These are phyloP conservation scores for Hibiscus mutabilis DNA, from an alignment of 345 rosid species.

Conservation along the genomic window DNA sequence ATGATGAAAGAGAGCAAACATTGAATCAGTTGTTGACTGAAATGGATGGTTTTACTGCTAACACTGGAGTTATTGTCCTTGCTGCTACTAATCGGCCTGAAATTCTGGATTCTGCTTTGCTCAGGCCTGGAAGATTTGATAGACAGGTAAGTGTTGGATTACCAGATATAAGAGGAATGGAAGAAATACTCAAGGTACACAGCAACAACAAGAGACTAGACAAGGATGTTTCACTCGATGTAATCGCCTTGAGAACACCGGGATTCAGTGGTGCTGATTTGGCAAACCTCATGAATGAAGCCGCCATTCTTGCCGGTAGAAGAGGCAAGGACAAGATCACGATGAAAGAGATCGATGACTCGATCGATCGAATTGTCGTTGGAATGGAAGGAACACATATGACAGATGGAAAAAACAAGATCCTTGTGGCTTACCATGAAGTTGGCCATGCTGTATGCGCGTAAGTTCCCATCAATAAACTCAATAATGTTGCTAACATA, in stretches of 20 bases:
- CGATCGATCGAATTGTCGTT: slow-evolving; percentile 59
- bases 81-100: slow-evolving; percentile 80
- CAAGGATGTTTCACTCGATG: slow-evolving; percentile 38
- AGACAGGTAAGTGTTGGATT: slow-evolving; percentile 60
- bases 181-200: slow-evolving; percentile 64
- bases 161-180: slow-evolving; percentile 69
- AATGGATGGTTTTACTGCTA: slow-evolving; percentile 66
- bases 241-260: slow-evolving; percentile 67
- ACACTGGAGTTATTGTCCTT: slow-evolving; percentile 62
- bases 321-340: slow-evolving; percentile 57
- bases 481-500: not conserved
- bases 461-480: slow-evolving; percentile 25
- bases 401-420: slow-evolving; percentile 66
- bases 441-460: slow-evolving; percentile 66
- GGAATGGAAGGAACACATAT: slow-evolving; percentile 77
- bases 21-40: slow-evolving; percentile 73
- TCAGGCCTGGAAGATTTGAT: slow-evolving; percentile 73
- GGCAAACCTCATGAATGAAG: slow-evolving; percentile 77
- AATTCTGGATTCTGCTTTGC: slow-evolving; percentile 70
- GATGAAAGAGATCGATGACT: slow-evolving; percentile 54
- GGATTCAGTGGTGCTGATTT: slow-evolving; percentile 86
- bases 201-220: slow-evolving; percentile 66
- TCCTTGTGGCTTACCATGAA: slow-evolving; percentile 67
- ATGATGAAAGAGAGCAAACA: slow-evolving; percentile 81
- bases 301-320: slow-evolving; percentile 68